Base-by-base conservation (phyloP, 371 early-diverging fungal species). In the Lichtheimia hyalospora region DNA sequence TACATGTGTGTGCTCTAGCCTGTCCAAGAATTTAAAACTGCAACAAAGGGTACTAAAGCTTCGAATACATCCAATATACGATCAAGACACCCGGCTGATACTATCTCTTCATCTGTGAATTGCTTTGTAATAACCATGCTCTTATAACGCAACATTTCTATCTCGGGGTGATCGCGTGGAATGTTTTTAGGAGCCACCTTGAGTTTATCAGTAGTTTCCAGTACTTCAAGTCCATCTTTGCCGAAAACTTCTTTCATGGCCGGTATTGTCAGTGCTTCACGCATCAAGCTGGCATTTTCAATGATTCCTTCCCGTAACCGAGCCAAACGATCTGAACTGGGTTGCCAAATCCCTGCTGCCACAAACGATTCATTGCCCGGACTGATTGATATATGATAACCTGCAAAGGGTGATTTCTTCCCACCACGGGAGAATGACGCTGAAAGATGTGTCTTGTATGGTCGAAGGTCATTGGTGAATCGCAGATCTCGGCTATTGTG, bases 21-120 rank as follows among this genome's bases (percentile, higher is more conserved):
- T 2, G 70, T 71, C 85, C 84, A 85, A 14, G 79, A 70, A 49
- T 85, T 85, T 16, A 85, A 54, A 6, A 83, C 77, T 0, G 84
- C 67, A 14, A 81, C 76, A 60, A 85, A 77, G 7, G 84, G 84
- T 6, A 85, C 75, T 13, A 75, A 52, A 0, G 84, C 85, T 49
- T 85, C 85, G 54, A 60, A 69, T 0, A 73, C 71, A 52, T 79
- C 77, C 44, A 78, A 54, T 0, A 77, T 63, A 27, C 65, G 67
- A n/a, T 80, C 82, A 20, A 76, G 39, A 54, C 80, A 79, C 5
- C 78, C 81, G 24, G 68, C 69, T 5, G 76, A 73, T 16, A 82
- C 76, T 0, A 80, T 70, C 14, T 82, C 75, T 48, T 65, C 57
- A 41, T 81, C 77, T 1, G 70, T 68, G 52, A 82, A 83, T 0